These are phyloP conservation scores for Parafenestella ontariensis DNA, from an alignment of 2,329 filamentous ascomycete genomes.

Conservation along the genomic window DNA sequence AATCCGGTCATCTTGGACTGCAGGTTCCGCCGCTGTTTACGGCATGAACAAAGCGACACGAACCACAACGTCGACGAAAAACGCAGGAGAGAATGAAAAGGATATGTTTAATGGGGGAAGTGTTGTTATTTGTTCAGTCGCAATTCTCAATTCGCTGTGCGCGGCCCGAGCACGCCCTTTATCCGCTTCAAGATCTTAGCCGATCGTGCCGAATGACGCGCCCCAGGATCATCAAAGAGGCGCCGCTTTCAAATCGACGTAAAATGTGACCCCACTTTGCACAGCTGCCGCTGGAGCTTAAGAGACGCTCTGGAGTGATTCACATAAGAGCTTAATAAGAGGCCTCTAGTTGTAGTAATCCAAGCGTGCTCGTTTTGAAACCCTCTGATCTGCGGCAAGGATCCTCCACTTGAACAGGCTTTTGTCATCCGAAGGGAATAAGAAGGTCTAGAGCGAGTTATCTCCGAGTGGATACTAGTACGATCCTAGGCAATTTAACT, in stretches of 20 bases:
- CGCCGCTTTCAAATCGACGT: slow-evolving; percentile 3
- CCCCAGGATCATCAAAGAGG: background rate
- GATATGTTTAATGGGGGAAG: too few species aligned
- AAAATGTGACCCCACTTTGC: slow-evolving; percentile 10
- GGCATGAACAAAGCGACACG: too few species aligned
- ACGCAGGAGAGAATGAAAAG: too few species aligned
- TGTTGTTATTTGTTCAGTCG: too few species aligned
- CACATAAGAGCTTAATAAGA: too few species aligned
- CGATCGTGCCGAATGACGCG: slow-evolving; percentile 14
- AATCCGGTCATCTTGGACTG: too few species aligned
- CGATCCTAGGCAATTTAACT: too few species aligned
- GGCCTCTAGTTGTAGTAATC: too few species aligned
- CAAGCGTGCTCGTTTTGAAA: background rate
- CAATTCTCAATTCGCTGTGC: too few species aligned
- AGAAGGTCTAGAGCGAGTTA: slow-evolving; percentile 13
- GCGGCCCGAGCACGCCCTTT: background rate
- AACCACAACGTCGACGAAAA: too few species aligned
- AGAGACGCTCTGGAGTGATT: background rate
- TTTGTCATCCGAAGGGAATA: slow-evolving; percentile 14
- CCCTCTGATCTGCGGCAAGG: background rate
- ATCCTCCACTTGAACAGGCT: background rate
- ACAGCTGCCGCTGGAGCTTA: background rate
- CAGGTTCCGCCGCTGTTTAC: too few species aligned
- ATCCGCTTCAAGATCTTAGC: background rate
- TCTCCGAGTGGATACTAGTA: slow-evolving; percentile 15